phyloP scores from a whole-genome alignment of 2,329 filamentous ascomycete genomes.

The Dothistroma pini region DNA sequence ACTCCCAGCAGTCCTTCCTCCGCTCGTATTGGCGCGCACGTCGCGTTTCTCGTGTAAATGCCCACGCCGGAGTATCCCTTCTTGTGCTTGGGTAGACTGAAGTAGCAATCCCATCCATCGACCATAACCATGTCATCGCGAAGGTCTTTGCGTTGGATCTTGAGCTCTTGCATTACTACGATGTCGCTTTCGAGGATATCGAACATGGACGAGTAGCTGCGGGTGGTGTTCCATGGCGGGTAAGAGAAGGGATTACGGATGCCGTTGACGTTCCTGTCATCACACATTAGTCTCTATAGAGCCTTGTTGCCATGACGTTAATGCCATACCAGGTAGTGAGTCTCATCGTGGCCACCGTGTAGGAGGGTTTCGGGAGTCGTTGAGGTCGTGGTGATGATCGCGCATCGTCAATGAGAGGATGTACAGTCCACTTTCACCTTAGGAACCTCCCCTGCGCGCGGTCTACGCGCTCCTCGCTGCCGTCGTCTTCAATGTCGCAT shows the following conservation, averaged over 20 bases:
- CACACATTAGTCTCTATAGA: slow-evolving; percentile 19
- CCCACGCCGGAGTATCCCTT: slow-evolving; percentile 97
- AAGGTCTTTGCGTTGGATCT: slow-evolving; percentile 91
- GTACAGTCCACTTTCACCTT: neutral
- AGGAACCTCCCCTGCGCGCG: neutral
- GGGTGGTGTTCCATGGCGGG: slow-evolving; percentile 48
- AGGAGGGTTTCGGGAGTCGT: neutral
- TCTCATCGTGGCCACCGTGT: slow-evolving; percentile 32
- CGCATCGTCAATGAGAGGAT: neutral
- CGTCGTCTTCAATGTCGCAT: neutral
- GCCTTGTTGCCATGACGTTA: too few relatives aligned
- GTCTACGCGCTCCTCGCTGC: neutral
- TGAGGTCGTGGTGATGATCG: neutral
- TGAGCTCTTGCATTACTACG: slow-evolving; percentile 90
- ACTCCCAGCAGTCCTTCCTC: slow-evolving; percentile 92
- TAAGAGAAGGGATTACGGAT: slow-evolving; percentile 54
- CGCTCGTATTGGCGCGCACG: slow-evolving; percentile 79
- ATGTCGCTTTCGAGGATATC: slow-evolving; percentile 89
- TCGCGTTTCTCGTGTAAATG: slow-evolving; percentile 86
- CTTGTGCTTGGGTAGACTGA: slow-evolving; percentile 88
- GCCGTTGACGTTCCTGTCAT: slow-evolving; percentile 51
- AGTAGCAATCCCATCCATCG: slow-evolving; percentile 93
- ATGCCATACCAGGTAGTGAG: slow-evolving; percentile 36
- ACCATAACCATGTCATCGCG: slow-evolving; percentile 94
- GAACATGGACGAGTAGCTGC: slow-evolving; percentile 70